Evolutionary conservation across 1,284 basidiomycete species (phyloP).

Genomic region (Somion occarium): DNA sequence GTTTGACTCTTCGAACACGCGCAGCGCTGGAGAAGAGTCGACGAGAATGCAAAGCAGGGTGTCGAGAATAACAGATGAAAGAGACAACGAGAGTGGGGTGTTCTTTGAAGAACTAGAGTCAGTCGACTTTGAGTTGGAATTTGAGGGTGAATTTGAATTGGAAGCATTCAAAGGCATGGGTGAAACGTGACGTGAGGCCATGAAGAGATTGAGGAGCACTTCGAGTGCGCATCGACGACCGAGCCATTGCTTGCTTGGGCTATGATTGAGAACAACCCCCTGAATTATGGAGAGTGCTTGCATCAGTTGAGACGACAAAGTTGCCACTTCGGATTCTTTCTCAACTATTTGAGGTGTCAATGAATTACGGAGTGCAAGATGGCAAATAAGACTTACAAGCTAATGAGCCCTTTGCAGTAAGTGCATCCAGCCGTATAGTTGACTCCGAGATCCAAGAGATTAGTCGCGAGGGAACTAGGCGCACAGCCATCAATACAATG

Average conservation of each 20-base stretch:
- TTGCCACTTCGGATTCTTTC: constrained; percentile 38
- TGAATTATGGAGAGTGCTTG: constrained; percentile 69
- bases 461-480: constrained; percentile 54
- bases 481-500: constrained; percentile 1
- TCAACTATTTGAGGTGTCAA: constrained; percentile 28
- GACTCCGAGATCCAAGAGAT: constrained; percentile 42
- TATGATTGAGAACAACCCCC: constrained; percentile 73
- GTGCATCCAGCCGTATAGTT: constrained; percentile 19
- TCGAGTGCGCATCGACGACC: constrained; percentile 69
- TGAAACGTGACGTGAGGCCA: constrained; percentile 61
- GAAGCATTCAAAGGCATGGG: constrained; percentile 21
- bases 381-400: constrained; percentile 21
- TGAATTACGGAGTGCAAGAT: background rate
- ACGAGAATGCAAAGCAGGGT: constrained; percentile 82
- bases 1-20: constrained; percentile 69
- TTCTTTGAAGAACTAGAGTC: constrained; percentile 12
- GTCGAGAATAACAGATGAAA: constrained; percentile 70
- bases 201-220: constrained; percentile 66
- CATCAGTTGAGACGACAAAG: constrained; percentile 44
- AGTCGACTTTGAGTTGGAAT: constrained; percentile 14
- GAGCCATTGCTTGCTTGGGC: constrained; percentile 62
- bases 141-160: constrained; percentile 10
- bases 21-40: constrained; percentile 67
- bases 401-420: constrained; percentile 20
- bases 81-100: constrained; percentile 23